Evolutionary conservation across 2,329 filamentous ascomycete genomes (phyloP).

Genomic region (Thielaviopsis musarum): DNA sequence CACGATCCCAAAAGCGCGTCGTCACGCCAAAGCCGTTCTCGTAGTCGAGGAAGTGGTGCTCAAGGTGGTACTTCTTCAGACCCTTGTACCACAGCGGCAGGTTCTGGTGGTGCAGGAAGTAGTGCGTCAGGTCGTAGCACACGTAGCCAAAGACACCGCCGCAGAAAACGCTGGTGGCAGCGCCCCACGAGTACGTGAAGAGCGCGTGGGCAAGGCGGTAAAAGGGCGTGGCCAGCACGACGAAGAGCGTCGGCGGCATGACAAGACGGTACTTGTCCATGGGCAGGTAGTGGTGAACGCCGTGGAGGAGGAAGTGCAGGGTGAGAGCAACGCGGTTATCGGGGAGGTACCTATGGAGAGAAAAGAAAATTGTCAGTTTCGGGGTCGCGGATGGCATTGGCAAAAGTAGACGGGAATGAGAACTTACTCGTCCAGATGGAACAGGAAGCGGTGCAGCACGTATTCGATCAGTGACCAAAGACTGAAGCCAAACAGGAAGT

Average conservation of each 20-base stretch:
- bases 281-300: constrained; percentile 95
- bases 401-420: background rate
- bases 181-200: constrained; percentile 74
- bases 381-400: background rate
- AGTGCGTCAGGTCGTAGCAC: constrained; percentile 93
- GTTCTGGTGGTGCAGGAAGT: constrained; percentile 93
- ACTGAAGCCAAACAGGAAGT: constrained; percentile 52
- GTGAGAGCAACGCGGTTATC: constrained; percentile 82
- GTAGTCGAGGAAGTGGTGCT: constrained; percentile 96
- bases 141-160: constrained; percentile 92
- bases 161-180: constrained; percentile 61
- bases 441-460: constrained; percentile 70
- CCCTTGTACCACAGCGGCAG: constrained; percentile 78
- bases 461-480: constrained; percentile 91
- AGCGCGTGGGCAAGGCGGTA: constrained; percentile 76
- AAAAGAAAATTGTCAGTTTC: constrained; percentile 17
- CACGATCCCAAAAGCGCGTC: constrained; percentile 82
- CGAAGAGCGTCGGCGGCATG: constrained; percentile 85
- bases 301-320: constrained; percentile 82
- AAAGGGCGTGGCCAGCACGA: constrained; percentile 71
- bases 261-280: constrained; percentile 97
- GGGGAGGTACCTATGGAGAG: constrained; percentile 52
- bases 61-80: constrained; percentile 93
- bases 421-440: constrained; percentile 80
- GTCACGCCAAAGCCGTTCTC: constrained; percentile 96